These are phyloP conservation scores for Abortiporus biennis DNA, from an alignment of 1,284 basidiomycete species.

Conservation along the genomic window DNA sequence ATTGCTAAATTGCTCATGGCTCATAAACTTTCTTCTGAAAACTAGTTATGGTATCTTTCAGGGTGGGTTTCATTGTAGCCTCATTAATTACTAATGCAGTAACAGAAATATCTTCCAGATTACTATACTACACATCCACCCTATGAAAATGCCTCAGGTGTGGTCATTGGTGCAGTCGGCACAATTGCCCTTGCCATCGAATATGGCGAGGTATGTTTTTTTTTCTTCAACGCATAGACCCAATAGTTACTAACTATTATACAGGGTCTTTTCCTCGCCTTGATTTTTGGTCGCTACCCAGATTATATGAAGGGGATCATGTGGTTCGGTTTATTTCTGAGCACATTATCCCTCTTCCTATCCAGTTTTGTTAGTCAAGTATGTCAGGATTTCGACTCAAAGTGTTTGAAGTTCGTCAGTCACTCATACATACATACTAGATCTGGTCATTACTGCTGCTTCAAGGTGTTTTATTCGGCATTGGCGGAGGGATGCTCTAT, in stretches of 20 bases:
- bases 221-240: neutral
- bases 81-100: neutral
- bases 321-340: conserved; percentile 16
- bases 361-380: conserved; percentile 22
- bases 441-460: conserved; percentile 22
- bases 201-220: conserved; percentile 13
- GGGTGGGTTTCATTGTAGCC: conserved; percentile 6
- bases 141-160: conserved; percentile 15
- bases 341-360: conserved; percentile 18
- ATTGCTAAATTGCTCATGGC: neutral
- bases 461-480: conserved; percentile 21
- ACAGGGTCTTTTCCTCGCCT: conserved; percentile 19
- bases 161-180: conserved; percentile 16
- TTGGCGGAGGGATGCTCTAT: conserved; percentile 22
- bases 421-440: conserved; percentile 7
- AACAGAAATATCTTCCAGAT: too few relatives aligned
- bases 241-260: too few relatives aligned
- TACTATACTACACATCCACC: conserved; percentile 19
- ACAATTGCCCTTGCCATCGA: conserved; percentile 18
- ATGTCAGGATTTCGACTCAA: neutral
- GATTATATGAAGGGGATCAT: conserved; percentile 18
- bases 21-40: neutral
- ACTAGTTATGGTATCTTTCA: conserved; percentile 19
- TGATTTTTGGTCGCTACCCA: conserved; percentile 20
- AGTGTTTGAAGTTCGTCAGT: too few relatives aligned